Evolutionary conservation across 2,329 filamentous ascomycete genomes (phyloP).

Genomic region (Neurospora sp.): DNA sequence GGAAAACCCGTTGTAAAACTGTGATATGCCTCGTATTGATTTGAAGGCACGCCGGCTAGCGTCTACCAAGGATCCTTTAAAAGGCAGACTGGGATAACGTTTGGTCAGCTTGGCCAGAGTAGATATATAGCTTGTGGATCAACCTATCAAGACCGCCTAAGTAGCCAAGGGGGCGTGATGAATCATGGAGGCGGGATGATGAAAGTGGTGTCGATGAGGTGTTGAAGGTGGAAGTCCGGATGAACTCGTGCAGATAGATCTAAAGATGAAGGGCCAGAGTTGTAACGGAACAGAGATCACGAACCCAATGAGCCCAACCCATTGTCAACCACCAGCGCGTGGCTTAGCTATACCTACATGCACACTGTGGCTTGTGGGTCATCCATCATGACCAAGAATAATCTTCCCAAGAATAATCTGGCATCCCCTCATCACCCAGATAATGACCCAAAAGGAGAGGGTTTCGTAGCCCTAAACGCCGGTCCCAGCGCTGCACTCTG

Average conservation of each 20-base stretch:
- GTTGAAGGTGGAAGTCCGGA: background rate
- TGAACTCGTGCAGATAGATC: background rate
- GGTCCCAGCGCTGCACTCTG: constrained; percentile 81
- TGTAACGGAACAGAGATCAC: background rate
- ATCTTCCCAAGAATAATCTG: too few species aligned
- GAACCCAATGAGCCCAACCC: background rate
- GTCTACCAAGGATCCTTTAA: too few species aligned
- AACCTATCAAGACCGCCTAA: background rate
- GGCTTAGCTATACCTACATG: background rate
- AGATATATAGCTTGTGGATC: background rate
- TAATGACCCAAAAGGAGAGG: constrained; percentile 25
- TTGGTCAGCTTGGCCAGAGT: background rate
- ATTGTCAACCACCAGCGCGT: background rate
- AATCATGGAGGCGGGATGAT: background rate
- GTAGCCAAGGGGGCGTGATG: too few species aligned
- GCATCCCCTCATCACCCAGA: constrained; percentile 16
- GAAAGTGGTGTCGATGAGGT: background rate
- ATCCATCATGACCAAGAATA: background rate
- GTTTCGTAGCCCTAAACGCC: constrained; percentile 45
- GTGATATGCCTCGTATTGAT: too few species aligned
- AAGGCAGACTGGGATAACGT: background rate
- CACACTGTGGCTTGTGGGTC: background rate
- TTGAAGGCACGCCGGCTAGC: too few species aligned
- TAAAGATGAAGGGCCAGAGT: background rate
- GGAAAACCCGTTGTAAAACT: too few species aligned